These are phyloP conservation scores for Didymella arachidicola DNA, from an alignment of 2,329 filamentous ascomycete species.

Conservation along the genomic window DNA sequence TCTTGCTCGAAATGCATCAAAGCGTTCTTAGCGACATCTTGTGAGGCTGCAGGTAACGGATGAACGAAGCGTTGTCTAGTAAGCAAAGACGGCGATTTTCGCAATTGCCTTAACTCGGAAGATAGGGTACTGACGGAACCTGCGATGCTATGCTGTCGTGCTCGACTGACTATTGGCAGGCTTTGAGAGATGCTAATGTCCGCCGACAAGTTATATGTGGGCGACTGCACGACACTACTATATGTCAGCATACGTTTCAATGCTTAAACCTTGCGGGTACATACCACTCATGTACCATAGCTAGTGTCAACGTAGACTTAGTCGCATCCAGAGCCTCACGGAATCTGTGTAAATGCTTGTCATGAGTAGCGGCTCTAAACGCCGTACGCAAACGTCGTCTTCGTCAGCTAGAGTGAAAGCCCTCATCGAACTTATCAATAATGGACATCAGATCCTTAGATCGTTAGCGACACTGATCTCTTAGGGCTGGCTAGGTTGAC, in stretches of 20 bases:
- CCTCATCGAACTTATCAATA: conserved; percentile 10
- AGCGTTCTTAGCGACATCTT: not conserved
- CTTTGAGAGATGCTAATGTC: not conserved
- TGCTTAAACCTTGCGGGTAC: not conserved
- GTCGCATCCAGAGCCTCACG: conserved; percentile 22
- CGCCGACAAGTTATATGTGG: not conserved
- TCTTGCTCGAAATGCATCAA: conserved; percentile 1
- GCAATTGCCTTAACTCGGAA: not conserved
- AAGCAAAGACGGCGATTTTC: not conserved
- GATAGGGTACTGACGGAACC: not conserved
- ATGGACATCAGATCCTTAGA: conserved; percentile 14
- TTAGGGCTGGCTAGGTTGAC: not conserved
- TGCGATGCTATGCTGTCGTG: not conserved
- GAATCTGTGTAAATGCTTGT: conserved; percentile 22
- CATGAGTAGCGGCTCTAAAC: conserved; percentile 20
- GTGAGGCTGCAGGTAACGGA: not conserved
- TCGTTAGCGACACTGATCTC: not conserved
- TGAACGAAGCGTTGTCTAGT: not conserved
- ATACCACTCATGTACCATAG: conserved; percentile 23
- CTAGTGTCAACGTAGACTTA: conserved; percentile 23
- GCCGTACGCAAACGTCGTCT: conserved; percentile 17
- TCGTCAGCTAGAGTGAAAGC: conserved; percentile 17
- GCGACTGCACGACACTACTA: conserved; percentile 1
- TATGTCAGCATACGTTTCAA: not conserved
- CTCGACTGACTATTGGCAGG: not conserved